phyloP scores from a whole-genome alignment of 306 rosid genomes.

The Ormosia emarginata region DNA sequence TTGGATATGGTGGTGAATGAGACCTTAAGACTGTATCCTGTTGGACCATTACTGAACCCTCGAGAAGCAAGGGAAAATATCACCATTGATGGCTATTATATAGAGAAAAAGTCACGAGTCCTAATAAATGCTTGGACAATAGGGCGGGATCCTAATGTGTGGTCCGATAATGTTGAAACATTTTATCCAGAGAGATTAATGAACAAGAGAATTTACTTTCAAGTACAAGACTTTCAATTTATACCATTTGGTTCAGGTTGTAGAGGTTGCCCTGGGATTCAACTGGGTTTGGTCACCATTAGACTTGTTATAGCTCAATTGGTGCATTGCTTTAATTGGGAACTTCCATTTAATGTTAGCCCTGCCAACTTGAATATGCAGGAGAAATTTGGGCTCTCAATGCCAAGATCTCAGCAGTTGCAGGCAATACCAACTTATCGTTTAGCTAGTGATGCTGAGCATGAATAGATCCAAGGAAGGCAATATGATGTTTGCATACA shows the following conservation, averaged over 20 bases:
- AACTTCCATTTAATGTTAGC: constrained; percentile 3
- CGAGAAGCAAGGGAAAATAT: constrained; percentile 9
- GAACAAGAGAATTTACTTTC: not conserved
- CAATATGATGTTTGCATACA: not conserved
- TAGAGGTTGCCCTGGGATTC: constrained; percentile 34
- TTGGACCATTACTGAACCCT: not conserved
- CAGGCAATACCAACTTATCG: constrained; percentile 10
- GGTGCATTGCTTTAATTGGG: constrained; percentile 41
- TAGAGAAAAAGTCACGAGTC: constrained; percentile 17
- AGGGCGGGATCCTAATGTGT: constrained; percentile 18
- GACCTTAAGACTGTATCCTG: constrained; percentile 23
- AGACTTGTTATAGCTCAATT: constrained; percentile 28
- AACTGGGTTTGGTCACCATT: constrained; percentile 11
- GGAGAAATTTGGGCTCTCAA: constrained; percentile 9
- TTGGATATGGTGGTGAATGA: constrained; percentile 38
- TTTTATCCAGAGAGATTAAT: constrained; percentile 35
- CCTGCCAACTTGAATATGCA: constrained; percentile 33
- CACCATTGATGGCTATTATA: constrained; percentile 6
- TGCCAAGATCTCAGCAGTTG: constrained; percentile 12
- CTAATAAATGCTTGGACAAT: constrained; percentile 31
- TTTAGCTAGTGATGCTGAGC: not conserved
- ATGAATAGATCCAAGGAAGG: not conserved
- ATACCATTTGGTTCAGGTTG: constrained; percentile 40
- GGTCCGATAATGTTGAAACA: constrained; percentile 26
- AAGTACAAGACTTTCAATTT: constrained; percentile 6